Base-by-base conservation (phyloP, 495 filamentous ascomycete genomes). In the Lineolata rhizophorae region DNA sequence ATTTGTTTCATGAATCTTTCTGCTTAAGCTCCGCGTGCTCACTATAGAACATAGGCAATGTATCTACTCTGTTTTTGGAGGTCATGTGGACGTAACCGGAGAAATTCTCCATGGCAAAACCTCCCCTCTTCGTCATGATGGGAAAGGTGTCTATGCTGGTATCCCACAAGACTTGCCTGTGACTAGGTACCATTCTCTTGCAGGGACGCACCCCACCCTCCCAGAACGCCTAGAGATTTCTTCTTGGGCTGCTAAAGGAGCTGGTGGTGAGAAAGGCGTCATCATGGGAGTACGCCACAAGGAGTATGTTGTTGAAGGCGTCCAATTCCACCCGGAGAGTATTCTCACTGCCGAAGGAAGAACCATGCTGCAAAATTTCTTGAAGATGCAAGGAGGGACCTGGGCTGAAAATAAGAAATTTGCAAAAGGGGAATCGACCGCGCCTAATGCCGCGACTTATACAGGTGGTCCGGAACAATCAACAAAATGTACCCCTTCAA, bases 211-310 rank as follows among this genome's bases (percentile, higher is more conserved):
- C 35, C 67, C 76, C 2, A 90, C 83, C 4, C 64, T 99, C 16
- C 87, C 87, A 4, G 64, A 76, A 14, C 80, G 68, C 30, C 65
- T 99, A 31, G 81, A 95, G 52, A 74, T 95, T 10, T 73, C 80
- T 0, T 92, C 90, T n/a, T 85, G 75, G 72, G 56, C 67, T 24
- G 53, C 56, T 20, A 51, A 51, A 18, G 66, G 65, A 14, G 60
- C 54, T 19, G 63, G 64, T 49, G 73, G 72, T 21, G 69, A 58
- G 12, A 75, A 71, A 39, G 69, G 70, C 8, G 69, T 95, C 28
- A 99, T 99, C 39, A 95, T 95, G 87, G 87, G 87, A 13, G 72
- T 95, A 8, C 66, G 87, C 14, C 87, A 99, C 57, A 93, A 90
- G 54, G 65, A 85, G 46, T 71, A 76, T 44, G 60, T 78, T 0